These are phyloP conservation scores for Sclerotinia subarctica DNA, from an alignment of 2,329 filamentous ascomycete genomes.

Conservation along the genomic window DNA sequence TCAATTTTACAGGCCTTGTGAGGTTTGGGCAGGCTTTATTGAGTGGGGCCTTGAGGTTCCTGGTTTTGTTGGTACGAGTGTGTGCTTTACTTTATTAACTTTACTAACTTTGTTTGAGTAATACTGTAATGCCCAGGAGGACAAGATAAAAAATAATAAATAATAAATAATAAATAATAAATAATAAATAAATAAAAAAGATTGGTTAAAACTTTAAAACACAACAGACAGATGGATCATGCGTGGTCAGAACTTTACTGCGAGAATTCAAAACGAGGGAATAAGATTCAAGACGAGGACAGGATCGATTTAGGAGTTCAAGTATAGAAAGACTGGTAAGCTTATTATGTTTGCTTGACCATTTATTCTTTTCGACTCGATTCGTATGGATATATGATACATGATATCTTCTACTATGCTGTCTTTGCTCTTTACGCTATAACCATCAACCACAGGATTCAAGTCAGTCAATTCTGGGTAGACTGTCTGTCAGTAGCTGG, in stretches of 20 bases:
- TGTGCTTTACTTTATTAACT: too few species aligned
- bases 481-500: neutral
- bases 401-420: neutral
- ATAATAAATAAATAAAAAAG: neutral
- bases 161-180: too few species aligned
- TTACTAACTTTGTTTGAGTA: too few species aligned
- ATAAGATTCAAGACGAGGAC: neutral
- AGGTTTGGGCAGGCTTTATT: constrained; percentile 1
- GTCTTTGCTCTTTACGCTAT: too few species aligned
- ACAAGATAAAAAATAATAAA: too few species aligned
- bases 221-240: neutral
- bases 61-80: neutral
- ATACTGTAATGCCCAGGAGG: too few species aligned
- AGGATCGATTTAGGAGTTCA: too few species aligned
- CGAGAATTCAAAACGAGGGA: neutral
- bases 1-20: neutral
- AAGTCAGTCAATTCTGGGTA: neutral
- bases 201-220: constrained; percentile 13
- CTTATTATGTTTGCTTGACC: too few species aligned
- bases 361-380: too few species aligned
- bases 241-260: constrained; percentile 11
- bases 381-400: neutral
- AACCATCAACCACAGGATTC: too few species aligned
- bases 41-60: neutral
- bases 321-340: too few species aligned